These are phyloP conservation scores for Candida tunisiensis DNA, from an alignment of 1,139 yeast genomes.

Conservation along the genomic window DNA sequence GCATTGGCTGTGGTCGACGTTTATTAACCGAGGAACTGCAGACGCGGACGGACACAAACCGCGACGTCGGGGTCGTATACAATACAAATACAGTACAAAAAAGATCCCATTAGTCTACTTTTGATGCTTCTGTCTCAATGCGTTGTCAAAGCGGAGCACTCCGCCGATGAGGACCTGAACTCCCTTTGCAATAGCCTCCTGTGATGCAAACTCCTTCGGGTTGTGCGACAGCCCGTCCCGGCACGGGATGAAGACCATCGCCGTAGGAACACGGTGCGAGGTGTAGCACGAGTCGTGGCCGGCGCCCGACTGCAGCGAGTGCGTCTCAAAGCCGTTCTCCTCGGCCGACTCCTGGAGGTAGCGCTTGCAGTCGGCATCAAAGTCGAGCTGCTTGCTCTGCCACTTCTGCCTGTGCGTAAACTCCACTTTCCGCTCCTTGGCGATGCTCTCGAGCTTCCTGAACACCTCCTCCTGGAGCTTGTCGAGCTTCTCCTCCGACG, in stretches of 20 bases:
- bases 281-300: slow-evolving; percentile 61
- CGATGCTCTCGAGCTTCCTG: slow-evolving; percentile 23
- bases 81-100: no score
- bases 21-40: no score
- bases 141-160: slow-evolving; percentile 20
- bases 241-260: slow-evolving; percentile 62
- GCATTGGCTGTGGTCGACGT: no score
- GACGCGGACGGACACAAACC: no score
- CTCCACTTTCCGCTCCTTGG: slow-evolving; percentile 22
- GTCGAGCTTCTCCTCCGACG: slow-evolving; percentile 27
- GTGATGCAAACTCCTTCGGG: slow-evolving; percentile 47
- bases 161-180: slow-evolving; percentile 41
- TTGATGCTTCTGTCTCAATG: no score
- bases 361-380: slow-evolving; percentile 31
- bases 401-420: slow-evolving; percentile 25
- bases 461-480: slow-evolving; percentile 25
- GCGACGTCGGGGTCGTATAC: no score
- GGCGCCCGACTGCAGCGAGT: slow-evolving; percentile 46
- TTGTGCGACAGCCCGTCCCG: slow-evolving; percentile 56
- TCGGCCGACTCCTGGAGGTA: slow-evolving; percentile 36
- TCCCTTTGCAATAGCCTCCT: slow-evolving; percentile 45
- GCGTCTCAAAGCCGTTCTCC: slow-evolving; percentile 29
- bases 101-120: no score
- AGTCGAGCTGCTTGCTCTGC: slow-evolving; percentile 37
- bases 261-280: slow-evolving; percentile 39